phyloP scores from a whole-genome alignment of 2,329 filamentous ascomycete species.

The Pyrenochaeta sp. region DNA sequence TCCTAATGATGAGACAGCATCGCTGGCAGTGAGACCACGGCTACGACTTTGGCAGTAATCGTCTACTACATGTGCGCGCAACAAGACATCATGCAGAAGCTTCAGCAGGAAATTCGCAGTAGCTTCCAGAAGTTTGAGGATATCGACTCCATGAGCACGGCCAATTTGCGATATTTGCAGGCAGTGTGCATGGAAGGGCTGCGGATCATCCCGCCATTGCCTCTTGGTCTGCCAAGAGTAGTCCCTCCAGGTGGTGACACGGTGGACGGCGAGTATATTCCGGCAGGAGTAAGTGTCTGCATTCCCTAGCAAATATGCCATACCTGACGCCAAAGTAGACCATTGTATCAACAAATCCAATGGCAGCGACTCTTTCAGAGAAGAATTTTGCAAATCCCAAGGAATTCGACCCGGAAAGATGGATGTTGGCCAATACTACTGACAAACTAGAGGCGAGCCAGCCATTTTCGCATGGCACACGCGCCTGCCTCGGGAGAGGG shows the following conservation, averaged over 20 bases:
- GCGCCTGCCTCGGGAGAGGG: neutral
- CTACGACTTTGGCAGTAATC: conserved; percentile 41
- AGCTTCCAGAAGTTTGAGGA: neutral
- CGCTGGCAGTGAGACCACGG: conserved; percentile 53
- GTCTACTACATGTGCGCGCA: conserved; percentile 29
- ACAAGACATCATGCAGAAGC: neutral
- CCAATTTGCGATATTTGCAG: conserved; percentile 19
- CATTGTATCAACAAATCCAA: conserved; percentile 2
- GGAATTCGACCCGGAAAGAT: conserved; percentile 17
- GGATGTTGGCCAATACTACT: conserved; percentile 6
- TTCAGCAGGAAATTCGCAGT: conserved; percentile 11
- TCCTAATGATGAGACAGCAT: conserved; percentile 5
- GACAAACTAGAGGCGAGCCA: neutral
- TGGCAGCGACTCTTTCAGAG: conserved; percentile 4
- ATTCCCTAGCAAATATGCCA: neutral
- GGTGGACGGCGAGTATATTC: neutral
- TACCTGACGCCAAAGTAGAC: conserved; percentile 6
- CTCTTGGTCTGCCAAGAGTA: neutral
- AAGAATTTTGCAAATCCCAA: conserved; percentile 7
- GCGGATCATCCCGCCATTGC: conserved; percentile 5
- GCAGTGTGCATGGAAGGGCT: conserved; percentile 20
- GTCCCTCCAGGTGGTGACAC: neutral
- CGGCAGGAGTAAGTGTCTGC: neutral
- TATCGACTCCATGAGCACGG: conserved; percentile 2
- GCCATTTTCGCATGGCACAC: neutral